phyloP scores from a whole-genome alignment of 345 rosid genomes.

The Gossypium anomalum region DNA sequence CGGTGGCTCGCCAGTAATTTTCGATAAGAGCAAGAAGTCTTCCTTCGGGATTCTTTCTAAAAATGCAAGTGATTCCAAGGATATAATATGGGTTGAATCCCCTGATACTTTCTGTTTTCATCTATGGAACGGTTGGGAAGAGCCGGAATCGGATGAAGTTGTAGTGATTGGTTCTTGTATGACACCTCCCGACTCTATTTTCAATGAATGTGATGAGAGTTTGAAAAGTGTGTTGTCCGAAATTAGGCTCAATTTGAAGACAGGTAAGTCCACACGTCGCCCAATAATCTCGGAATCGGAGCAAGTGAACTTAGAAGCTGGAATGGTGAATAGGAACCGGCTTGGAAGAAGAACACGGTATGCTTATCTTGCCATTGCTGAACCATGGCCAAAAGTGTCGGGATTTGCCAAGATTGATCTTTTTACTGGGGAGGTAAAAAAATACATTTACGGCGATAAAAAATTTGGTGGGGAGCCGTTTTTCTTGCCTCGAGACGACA shows the following conservation, averaged over 20 bases:
- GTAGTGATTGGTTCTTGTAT: constrained; percentile 97
- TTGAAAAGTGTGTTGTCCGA: constrained; percentile 71
- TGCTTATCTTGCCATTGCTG: constrained; percentile 88
- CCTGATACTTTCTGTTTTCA: constrained; percentile 90
- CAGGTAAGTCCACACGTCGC: constrained; percentile 75
- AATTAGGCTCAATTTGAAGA: constrained; percentile 71
- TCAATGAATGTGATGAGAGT: constrained; percentile 83
- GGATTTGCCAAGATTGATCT: constrained; percentile 93
- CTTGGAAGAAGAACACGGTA: constrained; percentile 76
- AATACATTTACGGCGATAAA: constrained; percentile 58
- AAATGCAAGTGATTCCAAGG: constrained; percentile 47
- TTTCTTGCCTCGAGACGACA: constrained; percentile 49
- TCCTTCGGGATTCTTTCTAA: constrained; percentile 68
- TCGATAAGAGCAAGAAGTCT: constrained; percentile 66
- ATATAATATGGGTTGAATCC: constrained; percentile 73
- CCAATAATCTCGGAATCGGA: constrained; percentile 47
- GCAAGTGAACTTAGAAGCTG: constrained; percentile 89
- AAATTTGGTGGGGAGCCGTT: constrained; percentile 88
- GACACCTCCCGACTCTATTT: constrained; percentile 98
- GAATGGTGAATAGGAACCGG: constrained; percentile 84
- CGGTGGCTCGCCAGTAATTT: constrained; percentile 94
- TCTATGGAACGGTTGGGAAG: constrained; percentile 97
- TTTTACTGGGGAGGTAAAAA: constrained; percentile 56
- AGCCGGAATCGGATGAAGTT: constrained; percentile 66
- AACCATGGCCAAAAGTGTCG: constrained; percentile 93